Conservation (phyloP, 306 rosid genomes). For the Fragaria nilgerrensis region DNA sequence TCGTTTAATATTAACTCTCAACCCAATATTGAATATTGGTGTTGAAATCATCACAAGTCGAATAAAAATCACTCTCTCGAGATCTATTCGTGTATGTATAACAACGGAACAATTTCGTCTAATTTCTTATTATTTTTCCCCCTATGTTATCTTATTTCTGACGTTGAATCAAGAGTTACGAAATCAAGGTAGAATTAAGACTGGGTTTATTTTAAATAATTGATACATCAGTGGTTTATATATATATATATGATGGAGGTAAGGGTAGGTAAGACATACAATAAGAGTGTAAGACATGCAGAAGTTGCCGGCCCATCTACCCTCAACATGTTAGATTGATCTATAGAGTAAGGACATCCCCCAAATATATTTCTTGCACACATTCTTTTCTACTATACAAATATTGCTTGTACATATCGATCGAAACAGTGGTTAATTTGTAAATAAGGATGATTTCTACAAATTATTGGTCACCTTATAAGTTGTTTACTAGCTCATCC, state of each 20-base stretch:
- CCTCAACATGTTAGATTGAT: neutral
- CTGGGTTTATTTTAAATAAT: neutral
- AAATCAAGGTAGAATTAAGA: neutral
- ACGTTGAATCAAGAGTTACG: neutral
- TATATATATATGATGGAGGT: neutral
- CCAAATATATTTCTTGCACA: neutral
- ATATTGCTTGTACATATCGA: neutral
- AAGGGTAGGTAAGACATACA: neutral
- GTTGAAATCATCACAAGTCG: neutral
- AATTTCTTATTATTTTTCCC: neutral
- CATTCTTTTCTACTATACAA: neutral
- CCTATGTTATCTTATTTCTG: neutral
- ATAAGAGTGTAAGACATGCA: neutral
- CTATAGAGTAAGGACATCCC: neutral
- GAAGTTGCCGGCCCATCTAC: neutral
- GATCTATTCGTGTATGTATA: neutral
- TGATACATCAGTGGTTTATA: neutral
- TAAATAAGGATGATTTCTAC: neutral
- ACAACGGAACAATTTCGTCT: neutral
- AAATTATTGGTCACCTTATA: too few relatives aligned
- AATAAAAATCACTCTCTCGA: neutral
- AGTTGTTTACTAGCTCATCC: too few relatives aligned
- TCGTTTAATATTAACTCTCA: neutral
- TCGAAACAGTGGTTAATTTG: neutral
- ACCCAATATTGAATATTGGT: neutral